phyloP scores from a whole-genome alignment of 78 protist species.

The Dictyostelium purpureum region DNA sequence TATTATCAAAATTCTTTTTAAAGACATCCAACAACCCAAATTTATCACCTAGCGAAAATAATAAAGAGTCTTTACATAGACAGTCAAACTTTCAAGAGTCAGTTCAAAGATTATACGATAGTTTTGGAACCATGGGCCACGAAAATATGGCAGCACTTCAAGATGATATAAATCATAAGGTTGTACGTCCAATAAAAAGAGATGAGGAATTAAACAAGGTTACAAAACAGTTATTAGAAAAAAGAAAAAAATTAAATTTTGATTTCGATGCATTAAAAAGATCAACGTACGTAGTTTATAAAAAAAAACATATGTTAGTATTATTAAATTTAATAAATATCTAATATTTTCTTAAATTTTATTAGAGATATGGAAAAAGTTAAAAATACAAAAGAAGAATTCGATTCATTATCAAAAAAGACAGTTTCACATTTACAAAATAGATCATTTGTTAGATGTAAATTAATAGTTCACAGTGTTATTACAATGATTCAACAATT shows the following conservation, averaged over 20 bases:
- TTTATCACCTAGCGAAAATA: not conserved
- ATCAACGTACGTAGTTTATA: constrained; percentile 12
- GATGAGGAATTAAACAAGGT: constrained; percentile 44
- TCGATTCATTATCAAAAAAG: constrained; percentile 32
- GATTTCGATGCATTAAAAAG: constrained; percentile 64
- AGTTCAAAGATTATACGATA: constrained; percentile 69
- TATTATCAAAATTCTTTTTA: constrained; percentile 29
- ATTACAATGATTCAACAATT: constrained; percentile 66
- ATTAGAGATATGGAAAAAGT: constrained; percentile 30
- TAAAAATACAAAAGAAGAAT: constrained; percentile 36
- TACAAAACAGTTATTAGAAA: constrained; percentile 60
- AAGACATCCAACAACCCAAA: constrained; percentile 6
- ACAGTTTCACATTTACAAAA: constrained; percentile 43
- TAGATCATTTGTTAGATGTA: constrained; percentile 65
- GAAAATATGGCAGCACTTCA: constrained; percentile 20
- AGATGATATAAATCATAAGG: constrained; percentile 16
- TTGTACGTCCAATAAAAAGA: constrained; percentile 38
- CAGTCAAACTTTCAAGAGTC: constrained; percentile 62
- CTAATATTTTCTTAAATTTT: not conserved
- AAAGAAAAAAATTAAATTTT: constrained; percentile 60
- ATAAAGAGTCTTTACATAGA: not conserved
- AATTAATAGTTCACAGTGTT: constrained; percentile 61
- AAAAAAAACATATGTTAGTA: not conserved
- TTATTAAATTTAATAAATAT: not conserved
- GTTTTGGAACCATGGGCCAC: constrained; percentile 63